A percentile compares a stretch with the other conserved stretches of the same genome.
phyloP scores from a whole-genome alignment of 2,329 filamentous ascomycete genomes.

The Dothistroma pini region DNA sequence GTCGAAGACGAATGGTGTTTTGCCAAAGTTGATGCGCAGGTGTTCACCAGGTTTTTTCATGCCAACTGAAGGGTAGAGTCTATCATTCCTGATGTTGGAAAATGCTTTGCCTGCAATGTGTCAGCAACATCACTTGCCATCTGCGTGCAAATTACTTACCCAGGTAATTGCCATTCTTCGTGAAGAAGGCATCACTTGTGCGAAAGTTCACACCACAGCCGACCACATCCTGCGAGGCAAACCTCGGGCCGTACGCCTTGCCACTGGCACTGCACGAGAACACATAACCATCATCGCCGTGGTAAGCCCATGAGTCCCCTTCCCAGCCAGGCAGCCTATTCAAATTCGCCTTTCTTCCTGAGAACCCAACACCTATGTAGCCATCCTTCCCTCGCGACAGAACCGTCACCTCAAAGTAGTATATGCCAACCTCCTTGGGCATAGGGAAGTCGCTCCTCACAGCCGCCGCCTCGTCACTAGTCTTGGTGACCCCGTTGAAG shows the following conservation, averaged over 20 bases:
- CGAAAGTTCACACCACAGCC: slow-evolving; percentile 64
- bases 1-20: slow-evolving; percentile 79
- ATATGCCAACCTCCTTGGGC: slow-evolving; percentile 85
- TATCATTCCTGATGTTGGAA: slow-evolving; percentile 56
- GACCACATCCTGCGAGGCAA: slow-evolving; percentile 56
- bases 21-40: slow-evolving; percentile 60
- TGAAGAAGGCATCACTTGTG: slow-evolving; percentile 60
- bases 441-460: slow-evolving; percentile 82
- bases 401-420: slow-evolving; percentile 80
- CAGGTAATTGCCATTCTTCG: slow-evolving; percentile 58
- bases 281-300: slow-evolving; percentile 63
- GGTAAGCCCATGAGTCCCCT: slow-evolving; percentile 62
- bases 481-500: slow-evolving; percentile 55
- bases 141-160: slow-evolving; percentile 41
- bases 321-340: slow-evolving; percentile 64
- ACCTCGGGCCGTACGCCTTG: slow-evolving; percentile 59
- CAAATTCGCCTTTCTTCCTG: slow-evolving; percentile 55
- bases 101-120: slow-evolving; percentile 62
- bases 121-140: slow-evolving; percentile 4
- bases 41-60: slow-evolving; percentile 62
- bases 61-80: slow-evolving; percentile 65
- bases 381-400: slow-evolving; percentile 62
- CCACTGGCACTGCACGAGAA: slow-evolving; percentile 57
- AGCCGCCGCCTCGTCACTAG: slow-evolving; percentile 70
- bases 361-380: slow-evolving; percentile 58